Percentiles rank a stretch among this genome's conserved stretches.
Evolutionary conservation across 1,284 basidiomycete genomes (phyloP).

Genomic region (Malassezia sympodialis): DNA sequence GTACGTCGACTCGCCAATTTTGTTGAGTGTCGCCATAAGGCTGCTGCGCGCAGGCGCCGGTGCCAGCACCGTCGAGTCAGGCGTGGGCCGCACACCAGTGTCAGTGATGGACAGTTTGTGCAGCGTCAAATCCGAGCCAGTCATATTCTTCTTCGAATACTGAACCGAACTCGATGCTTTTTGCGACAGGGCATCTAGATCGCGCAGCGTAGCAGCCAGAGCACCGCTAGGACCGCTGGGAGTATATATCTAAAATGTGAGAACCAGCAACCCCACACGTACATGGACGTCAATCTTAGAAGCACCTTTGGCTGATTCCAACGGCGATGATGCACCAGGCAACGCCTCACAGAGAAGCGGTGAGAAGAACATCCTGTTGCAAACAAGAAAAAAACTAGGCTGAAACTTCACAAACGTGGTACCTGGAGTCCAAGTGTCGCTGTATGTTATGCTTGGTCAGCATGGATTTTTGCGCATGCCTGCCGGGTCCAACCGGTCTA

Average conservation of each 20-base stretch:
- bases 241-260: constrained; percentile 9
- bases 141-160: neutral
- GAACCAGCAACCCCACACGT: neutral
- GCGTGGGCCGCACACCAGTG: neutral
- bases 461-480: neutral
- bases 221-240: neutral
- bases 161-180: neutral
- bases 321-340: neutral
- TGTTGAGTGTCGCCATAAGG: constrained; percentile 15
- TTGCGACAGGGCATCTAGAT: neutral
- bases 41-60: constrained; percentile 2
- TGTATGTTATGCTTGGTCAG: neutral
- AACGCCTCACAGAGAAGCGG: constrained; percentile 14
- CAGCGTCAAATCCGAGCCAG: neutral
- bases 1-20: constrained; percentile 54
- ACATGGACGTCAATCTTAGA: constrained; percentile 4
- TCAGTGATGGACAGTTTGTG: constrained; percentile 8
- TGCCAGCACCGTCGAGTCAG: neutral
- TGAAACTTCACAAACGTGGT: neutral
- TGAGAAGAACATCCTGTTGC: constrained; percentile 9
- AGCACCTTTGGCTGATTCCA: neutral
- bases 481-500: neutral
- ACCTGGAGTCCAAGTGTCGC: neutral
- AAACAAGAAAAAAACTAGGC: neutral
- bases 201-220: neutral